Evolutionary conservation across 306 rosid genomes (phyloP).

Genomic region (Glycine latifolia): DNA sequence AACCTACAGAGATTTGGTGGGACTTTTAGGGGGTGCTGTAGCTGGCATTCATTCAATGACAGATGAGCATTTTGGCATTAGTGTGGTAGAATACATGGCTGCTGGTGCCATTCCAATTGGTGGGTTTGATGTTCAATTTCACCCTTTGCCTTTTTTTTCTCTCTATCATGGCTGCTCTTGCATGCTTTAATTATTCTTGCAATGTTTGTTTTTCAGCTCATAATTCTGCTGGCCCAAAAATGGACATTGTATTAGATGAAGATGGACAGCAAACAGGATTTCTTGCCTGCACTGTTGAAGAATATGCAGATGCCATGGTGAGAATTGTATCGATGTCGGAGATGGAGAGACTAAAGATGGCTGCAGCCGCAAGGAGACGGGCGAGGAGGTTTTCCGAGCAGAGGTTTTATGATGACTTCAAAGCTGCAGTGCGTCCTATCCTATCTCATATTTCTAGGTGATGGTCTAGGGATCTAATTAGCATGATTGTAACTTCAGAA

Average conservation of each 20-base stretch:
- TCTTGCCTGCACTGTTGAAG: slow-evolving; percentile 75
- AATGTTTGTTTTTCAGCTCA: slow-evolving; percentile 68
- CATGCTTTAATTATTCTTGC: slow-evolving; percentile 27
- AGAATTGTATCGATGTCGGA: slow-evolving; percentile 67
- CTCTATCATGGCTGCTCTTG: background rate
- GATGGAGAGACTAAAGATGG: slow-evolving; percentile 71
- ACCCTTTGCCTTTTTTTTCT: slow-evolving; percentile 3
- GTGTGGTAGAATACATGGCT: slow-evolving; percentile 98
- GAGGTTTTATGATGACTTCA: slow-evolving; percentile 81
- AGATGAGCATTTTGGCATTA: slow-evolving; percentile 95
- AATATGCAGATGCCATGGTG: slow-evolving; percentile 86
- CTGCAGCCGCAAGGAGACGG: slow-evolving; percentile 86
- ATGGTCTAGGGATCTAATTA: background rate
- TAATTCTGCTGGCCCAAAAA: slow-evolving; percentile 95
- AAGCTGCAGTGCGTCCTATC: slow-evolving; percentile 70
- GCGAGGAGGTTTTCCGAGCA: slow-evolving; percentile 88
- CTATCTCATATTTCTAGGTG: slow-evolving; percentile 49
- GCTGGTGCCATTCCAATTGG: slow-evolving; percentile 98
- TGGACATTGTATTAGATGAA: slow-evolving; percentile 92
- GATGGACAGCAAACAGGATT: slow-evolving; percentile 85
- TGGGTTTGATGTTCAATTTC: slow-evolving; percentile 44
- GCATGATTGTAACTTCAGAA: background rate
- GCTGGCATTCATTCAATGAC: slow-evolving; percentile 98
- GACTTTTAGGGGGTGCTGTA: slow-evolving; percentile 73
- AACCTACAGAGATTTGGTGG: slow-evolving; percentile 77